Percentiles rank a stretch among this genome's conserved stretches.
Conservation (phyloP, 106 monocot species). For the Dendrobium huoshanense region DNA sequence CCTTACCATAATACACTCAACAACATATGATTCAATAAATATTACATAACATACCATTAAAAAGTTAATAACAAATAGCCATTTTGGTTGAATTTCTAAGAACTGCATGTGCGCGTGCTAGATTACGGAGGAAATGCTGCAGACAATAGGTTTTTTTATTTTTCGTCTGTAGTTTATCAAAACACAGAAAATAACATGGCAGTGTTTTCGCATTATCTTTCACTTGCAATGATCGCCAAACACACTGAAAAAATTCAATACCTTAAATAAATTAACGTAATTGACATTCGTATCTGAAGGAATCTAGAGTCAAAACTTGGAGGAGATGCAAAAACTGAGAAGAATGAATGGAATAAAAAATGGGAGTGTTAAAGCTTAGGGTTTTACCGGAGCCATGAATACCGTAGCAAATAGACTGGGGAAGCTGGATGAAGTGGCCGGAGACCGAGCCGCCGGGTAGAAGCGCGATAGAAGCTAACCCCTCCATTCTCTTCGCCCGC, state of each 20-base stretch:
- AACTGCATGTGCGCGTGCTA: too few species aligned
- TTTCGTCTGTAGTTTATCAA: too few species aligned
- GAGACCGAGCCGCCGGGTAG: slow-evolving; percentile 72
- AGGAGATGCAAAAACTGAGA: background rate
- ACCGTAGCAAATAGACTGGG: slow-evolving; percentile 76
- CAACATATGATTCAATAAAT: too few species aligned
- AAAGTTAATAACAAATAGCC: too few species aligned
- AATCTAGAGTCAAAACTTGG: background rate
- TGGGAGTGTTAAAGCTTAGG: background rate
- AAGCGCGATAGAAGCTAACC: slow-evolving; percentile 81
- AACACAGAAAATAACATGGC: background rate
- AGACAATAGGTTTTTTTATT: too few species aligned
- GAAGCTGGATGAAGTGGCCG: slow-evolving; percentile 80
- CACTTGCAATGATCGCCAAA: background rate
- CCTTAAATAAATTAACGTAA: background rate
- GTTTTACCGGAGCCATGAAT: slow-evolving; percentile 75
- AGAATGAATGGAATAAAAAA: background rate
- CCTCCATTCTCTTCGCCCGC: slow-evolving; percentile 45
- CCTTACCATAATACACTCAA: too few species aligned
- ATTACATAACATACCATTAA: too few species aligned
- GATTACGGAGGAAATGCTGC: too few species aligned
- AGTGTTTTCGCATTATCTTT: background rate
- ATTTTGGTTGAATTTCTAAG: too few species aligned
- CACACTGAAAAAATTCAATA: background rate
- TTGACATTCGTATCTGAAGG: background rate